Percentiles rank a stretch among this genome's conserved stretches.
phyloP scores from a whole-genome alignment of 805 yeast genomes.

The Ogataea wickerhamii region DNA sequence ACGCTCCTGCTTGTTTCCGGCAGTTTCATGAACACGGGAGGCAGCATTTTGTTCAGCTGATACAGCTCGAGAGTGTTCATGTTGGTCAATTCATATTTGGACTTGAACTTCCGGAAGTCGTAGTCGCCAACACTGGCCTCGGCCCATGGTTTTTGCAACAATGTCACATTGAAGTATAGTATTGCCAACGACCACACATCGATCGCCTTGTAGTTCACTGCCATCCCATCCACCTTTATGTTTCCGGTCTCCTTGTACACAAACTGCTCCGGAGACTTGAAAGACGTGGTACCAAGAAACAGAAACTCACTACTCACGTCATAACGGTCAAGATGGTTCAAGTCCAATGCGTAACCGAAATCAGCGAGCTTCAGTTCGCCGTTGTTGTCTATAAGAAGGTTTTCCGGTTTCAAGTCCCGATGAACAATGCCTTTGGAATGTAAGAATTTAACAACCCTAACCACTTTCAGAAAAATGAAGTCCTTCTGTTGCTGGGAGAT shows the following conservation, averaged over 20 bases:
- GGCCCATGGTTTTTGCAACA: conserved; percentile 48
- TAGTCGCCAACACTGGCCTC: conserved; percentile 33
- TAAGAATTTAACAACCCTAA: conserved; percentile 41
- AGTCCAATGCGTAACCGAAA: conserved; percentile 48
- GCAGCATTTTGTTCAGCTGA: conserved; percentile 16
- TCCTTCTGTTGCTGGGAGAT: conserved; percentile 39
- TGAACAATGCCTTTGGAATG: conserved; percentile 44
- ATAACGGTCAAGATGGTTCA: conserved; percentile 22
- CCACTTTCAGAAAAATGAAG: conserved; percentile 50
- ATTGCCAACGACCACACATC: conserved; percentile 56
- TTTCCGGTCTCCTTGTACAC: conserved; percentile 6
- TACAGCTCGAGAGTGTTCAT: conserved; percentile 19
- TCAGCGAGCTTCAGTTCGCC: conserved; percentile 47
- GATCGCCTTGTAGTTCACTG: conserved; percentile 32
- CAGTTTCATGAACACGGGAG: conserved; percentile 12
- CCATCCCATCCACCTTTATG: conserved; percentile 10
- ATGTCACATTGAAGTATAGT: conserved; percentile 41
- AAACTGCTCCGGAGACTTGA: conserved; percentile 52
- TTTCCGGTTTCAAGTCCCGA: conserved; percentile 55
- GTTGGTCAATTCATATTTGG: conserved; percentile 10
- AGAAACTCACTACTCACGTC: conserved; percentile 22
- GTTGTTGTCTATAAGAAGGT: conserved; percentile 41
- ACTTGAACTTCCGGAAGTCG: conserved; percentile 18
- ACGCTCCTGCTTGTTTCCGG: conserved; percentile 12
- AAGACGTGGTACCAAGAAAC: conserved; percentile 48